Conservation (phyloP, 1,284 basidiomycete genomes). For the Tilletia caries region DNA sequence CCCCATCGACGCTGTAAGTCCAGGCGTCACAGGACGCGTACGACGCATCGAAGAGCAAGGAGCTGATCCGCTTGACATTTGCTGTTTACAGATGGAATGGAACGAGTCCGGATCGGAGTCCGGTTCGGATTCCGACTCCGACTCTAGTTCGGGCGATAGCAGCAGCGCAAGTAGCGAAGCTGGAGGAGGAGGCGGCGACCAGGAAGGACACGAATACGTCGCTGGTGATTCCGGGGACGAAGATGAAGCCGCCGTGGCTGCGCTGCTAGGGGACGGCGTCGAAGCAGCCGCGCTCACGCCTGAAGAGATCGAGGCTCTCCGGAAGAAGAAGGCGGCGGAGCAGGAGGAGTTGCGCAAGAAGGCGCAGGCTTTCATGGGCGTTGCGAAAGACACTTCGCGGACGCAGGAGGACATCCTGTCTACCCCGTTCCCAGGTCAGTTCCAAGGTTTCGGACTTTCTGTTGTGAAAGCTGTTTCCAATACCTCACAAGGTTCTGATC, state of each 20-base stretch:
- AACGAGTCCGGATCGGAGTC: slow-evolving; percentile 45
- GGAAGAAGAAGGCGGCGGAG: slow-evolving; percentile 17
- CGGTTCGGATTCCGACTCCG: slow-evolving; percentile 30
- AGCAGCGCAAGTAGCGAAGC: slow-evolving; percentile 16
- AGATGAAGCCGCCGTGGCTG: slow-evolving; percentile 13
- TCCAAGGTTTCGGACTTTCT: too few species aligned
- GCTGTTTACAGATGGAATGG: slow-evolving; percentile 38
- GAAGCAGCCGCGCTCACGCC: not conserved
- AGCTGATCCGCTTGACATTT: not conserved
- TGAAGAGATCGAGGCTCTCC: slow-evolving; percentile 29
- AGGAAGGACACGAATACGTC: slow-evolving; percentile 37
- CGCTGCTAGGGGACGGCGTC: slow-evolving; percentile 12
- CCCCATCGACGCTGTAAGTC: slow-evolving; percentile 39
- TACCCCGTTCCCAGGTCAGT: slow-evolving; percentile 81
- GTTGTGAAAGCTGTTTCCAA: too few species aligned
- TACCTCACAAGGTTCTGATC: too few species aligned
- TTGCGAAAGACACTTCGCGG: slow-evolving; percentile 65
- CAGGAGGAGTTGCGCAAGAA: slow-evolving; percentile 63
- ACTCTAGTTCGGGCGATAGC: slow-evolving; percentile 19
- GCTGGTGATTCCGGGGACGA: slow-evolving; percentile 28
- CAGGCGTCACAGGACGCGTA: not conserved
- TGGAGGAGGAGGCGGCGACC: slow-evolving; percentile 30
- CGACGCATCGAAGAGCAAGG: not conserved
- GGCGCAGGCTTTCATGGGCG: slow-evolving; percentile 71
- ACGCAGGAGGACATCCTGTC: slow-evolving; percentile 72